phyloP scores from a whole-genome alignment of 208 protist species.

The Entamoeba invadens region DNA sequence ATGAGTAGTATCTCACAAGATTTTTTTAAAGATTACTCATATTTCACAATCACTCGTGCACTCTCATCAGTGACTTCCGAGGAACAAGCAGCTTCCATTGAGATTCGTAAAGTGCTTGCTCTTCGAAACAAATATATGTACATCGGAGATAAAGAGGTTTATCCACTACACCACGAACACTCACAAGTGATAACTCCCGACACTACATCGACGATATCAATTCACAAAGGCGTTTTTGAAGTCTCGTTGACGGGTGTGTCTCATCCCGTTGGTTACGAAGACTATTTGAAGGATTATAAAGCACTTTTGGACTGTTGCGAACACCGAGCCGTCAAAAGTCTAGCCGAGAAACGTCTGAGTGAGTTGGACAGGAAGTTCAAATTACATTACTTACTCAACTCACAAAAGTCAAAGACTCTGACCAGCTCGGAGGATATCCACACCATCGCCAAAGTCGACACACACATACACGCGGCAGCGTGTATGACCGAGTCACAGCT shows the following conservation, averaged over 20 bases:
- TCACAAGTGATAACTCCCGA: background rate
- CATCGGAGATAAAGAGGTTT: background rate
- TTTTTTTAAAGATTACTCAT: background rate
- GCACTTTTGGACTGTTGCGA: background rate
- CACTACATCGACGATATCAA: background rate
- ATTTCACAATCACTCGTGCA: background rate
- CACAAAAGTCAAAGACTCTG: background rate
- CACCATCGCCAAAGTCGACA: conserved; percentile 73
- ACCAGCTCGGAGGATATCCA: background rate
- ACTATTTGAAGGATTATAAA: background rate
- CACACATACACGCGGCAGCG: conserved; percentile 78
- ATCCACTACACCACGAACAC: background rate
- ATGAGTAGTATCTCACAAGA: background rate
- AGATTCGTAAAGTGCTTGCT: background rate
- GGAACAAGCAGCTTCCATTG: background rate
- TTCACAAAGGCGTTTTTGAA: background rate
- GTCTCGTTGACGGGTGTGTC: background rate
- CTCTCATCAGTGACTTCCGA: background rate
- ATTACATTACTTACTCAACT: background rate
- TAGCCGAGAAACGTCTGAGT: background rate
- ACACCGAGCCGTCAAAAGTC: background rate
- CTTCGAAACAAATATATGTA: background rate
- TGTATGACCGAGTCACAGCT: conserved; percentile 75
- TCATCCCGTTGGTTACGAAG: background rate
- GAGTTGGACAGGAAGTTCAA: background rate